Base-by-base conservation (phyloP, 1,284 basidiomycete species). In the Hymenochaete sp. region DNA sequence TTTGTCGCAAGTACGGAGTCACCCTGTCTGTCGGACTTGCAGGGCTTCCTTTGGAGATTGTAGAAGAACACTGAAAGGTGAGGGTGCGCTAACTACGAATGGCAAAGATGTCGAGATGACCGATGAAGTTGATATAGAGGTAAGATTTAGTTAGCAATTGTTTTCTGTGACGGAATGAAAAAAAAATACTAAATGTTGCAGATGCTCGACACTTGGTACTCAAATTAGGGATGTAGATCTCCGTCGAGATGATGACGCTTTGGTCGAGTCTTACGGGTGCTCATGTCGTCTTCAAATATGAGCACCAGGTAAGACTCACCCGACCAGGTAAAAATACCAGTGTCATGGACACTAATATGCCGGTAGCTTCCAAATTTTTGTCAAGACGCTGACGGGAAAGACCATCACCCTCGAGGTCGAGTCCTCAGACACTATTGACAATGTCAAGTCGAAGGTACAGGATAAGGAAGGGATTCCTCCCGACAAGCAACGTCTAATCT, bases 1-100 rank as follows among this genome's bases (percentile, higher is more conserved):
- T 85, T 98, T 56, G 75, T 97, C 45, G 89, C 86, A 5, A 77
- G 84, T 54, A 64, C 76, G 5, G 96, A 99, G 58, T 67, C 97
- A 25, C 92, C 95, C 0, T 90, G 89, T 65, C 72, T 98, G 10
- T 74, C 92, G 50, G 96, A 99, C 59, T 69, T 99, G 36, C 93
- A 98, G 57, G 75, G 93, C 19, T 98, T 98, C 68, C 75, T 99
- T n/a, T 87, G 82, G 0, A 75, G 90, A 2, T 87, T 92, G 0
- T 62, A 96, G 26, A 73, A 77, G 38, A 73, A 70, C 55, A 63
- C 75, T 40, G 66, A 59, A 54, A 9, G 62, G 59, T 22, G 65
- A 67, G 5, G 45, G 16, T 21, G 40, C 45, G 7, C 60, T 56
- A 4, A 66, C 62, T 41, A 59, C 55, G 10, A 59, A 61, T 27